Evolutionary conservation across 164 flowering plant genomes (phyloP), one percentile per base, ranked within the genome.

Genomic region (Umbilicus rupestris): DNA sequence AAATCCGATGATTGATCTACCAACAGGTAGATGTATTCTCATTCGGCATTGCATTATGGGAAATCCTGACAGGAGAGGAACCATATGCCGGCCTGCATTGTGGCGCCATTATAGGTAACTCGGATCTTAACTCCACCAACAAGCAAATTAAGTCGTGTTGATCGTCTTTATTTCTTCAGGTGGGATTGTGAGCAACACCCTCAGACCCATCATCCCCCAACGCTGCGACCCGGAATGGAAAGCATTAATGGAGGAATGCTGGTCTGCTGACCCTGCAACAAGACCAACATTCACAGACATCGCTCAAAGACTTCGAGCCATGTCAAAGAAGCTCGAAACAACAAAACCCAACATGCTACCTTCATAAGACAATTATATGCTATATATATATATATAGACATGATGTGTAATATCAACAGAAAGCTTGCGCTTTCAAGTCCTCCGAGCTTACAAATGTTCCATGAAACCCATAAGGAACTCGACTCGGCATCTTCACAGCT

Each of bases 71-170:
- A 0, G 92, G 92, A 16, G 97, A 92, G 68, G 97, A 92, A 75
- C 97, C 97, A 3, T 92, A 89, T 74, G 84, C 87, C n/a, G 78
- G 83, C 72, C 81, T 92, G 89, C 94, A 89, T 71, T 89, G 90
- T 73, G 97, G 96, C 49, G 92, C 89, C 45, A 92, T 92, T 55
- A 92, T 78, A 39, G 81, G 81, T 78, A 71, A 35, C 60, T 35
- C 6, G 30, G 28, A 14, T 39, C 24, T 35, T 9, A 26, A 60
- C 30, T 41, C 44, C 7, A 3, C 33, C 19, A 16, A 26, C 60
- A 55, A 55, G 58, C 58, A 30, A 55, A 55, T n/a, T n/a, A n/a
- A n/a, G n/a, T n/a, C n/a, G n/a, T n/a, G n/a, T n/a, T n/a, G n/a
- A n/a, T n/a, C n/a, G n/a, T n/a, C n/a, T n/a, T n/a, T n/a, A n/a